These are phyloP conservation scores for Hibiscus tridactylites DNA, from an alignment of 345 rosid species.

Conservation along the genomic window DNA sequence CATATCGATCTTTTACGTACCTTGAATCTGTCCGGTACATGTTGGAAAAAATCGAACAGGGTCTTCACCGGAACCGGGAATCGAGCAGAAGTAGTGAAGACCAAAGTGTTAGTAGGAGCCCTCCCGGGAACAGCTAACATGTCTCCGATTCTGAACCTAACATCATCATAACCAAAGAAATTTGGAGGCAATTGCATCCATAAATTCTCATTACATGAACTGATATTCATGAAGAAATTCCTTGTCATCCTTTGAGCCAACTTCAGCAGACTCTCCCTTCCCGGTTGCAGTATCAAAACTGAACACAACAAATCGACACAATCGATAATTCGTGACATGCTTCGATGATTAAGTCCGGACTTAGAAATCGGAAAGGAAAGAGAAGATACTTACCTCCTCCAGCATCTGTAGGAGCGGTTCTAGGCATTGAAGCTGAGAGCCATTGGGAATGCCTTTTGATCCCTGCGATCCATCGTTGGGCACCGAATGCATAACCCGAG, in stretches of 20 bases:
- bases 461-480: slow-evolving; percentile 44
- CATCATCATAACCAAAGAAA: slow-evolving; percentile 15
- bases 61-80: slow-evolving; percentile 18
- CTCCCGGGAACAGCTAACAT: neutral
- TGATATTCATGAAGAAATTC: slow-evolving; percentile 19
- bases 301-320: neutral
- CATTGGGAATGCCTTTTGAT: slow-evolving; percentile 24
- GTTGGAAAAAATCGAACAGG: slow-evolving; percentile 26
- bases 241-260: slow-evolving; percentile 31
- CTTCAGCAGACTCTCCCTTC: slow-evolving; percentile 27
- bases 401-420: neutral
- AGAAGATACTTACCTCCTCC: slow-evolving; percentile 14
- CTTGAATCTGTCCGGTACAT: slow-evolving; percentile 21
- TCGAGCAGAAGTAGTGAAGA: slow-evolving; percentile 29
- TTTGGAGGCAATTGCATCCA: slow-evolving; percentile 27
- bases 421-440: slow-evolving; percentile 14
- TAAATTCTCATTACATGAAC: slow-evolving; percentile 8
- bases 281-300: slow-evolving; percentile 14
- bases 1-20: slow-evolving; percentile 15
- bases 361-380: neutral
- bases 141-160: slow-evolving; percentile 17
- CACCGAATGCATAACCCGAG: slow-evolving; percentile 39
- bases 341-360: neutral
- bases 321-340: neutral
- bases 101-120: slow-evolving; percentile 8